Percentiles rank a stretch among this genome's conserved stretches.
These are phyloP conservation scores for Boletus pseudo-olivaceus DNA, from an alignment of 768 basidiomycete genomes.

Conservation along the genomic window DNA sequence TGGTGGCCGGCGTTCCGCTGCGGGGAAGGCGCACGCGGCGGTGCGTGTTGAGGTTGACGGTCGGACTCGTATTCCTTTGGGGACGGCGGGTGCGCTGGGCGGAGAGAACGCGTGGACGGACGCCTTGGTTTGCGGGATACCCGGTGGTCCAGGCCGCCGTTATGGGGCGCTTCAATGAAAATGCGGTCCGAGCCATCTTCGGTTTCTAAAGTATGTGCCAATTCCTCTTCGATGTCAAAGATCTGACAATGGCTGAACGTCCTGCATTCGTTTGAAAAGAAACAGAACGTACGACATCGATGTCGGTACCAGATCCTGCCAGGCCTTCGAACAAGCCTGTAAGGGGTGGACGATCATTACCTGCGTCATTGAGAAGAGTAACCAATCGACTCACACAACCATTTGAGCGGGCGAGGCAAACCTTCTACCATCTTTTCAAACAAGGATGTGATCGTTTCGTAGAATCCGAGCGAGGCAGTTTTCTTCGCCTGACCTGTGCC, in stretches of 20 bases:
- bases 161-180: slow-evolving; percentile 15
- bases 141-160: slow-evolving; percentile 24
- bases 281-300: slow-evolving; percentile 56
- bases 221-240: slow-evolving; percentile 74
- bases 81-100: slow-evolving; percentile 15
- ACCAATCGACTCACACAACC: slow-evolving; percentile 54
- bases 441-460: slow-evolving; percentile 66
- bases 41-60: slow-evolving; percentile 1
- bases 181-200: slow-evolving; percentile 9
- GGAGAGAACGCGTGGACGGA: slow-evolving; percentile 31
- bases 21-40: slow-evolving; percentile 4
- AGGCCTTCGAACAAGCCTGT: slow-evolving; percentile 81
- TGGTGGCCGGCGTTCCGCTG: slow-evolving; percentile 4
- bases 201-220: slow-evolving; percentile 2
- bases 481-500: slow-evolving; percentile 56
- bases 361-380: background rate
- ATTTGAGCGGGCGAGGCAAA: slow-evolving; percentile 70
- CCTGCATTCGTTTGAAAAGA: background rate
- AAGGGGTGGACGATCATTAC: background rate
- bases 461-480: slow-evolving; percentile 60
- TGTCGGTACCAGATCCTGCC: slow-evolving; percentile 67
- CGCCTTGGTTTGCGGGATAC: slow-evolving; percentile 31
- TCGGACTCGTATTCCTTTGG: slow-evolving; percentile 17
- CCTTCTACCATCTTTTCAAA: slow-evolving; percentile 70
- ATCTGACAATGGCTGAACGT: slow-evolving; percentile 41